Percentiles rank a stretch among this genome's conserved stretches.
phyloP scores from a whole-genome alignment of 257 asterid genomes.

The Capsicum chinense region DNA sequence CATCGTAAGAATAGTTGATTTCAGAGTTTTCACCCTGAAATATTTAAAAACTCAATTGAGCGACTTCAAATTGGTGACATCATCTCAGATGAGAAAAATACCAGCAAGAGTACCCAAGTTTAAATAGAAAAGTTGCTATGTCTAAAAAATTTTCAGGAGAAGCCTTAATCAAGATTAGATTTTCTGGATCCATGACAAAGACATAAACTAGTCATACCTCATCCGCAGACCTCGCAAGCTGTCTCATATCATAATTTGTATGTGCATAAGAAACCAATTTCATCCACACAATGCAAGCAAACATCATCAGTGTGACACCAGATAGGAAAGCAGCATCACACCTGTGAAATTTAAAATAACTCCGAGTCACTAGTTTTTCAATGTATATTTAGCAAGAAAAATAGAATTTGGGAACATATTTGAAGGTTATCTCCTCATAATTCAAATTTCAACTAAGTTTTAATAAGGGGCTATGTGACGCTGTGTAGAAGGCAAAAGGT shows the following conservation, averaged over 20 bases:
- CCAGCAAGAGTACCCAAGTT: neutral
- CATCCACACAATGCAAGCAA: conserved; percentile 87
- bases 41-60: conserved; percentile 26
- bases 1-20: conserved; percentile 60
- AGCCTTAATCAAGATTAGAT: neutral
- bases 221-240: conserved; percentile 68
- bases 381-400: conserved; percentile 12
- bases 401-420: neutral
- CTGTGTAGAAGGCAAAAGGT: neutral
- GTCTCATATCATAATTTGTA: conserved; percentile 86
- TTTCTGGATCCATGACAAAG: conserved; percentile 2
- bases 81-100: neutral
- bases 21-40: conserved; percentile 64
- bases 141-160: neutral
- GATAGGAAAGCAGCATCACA: conserved; percentile 92
- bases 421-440: neutral
- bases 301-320: conserved; percentile 78
- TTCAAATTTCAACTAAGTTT: neutral
- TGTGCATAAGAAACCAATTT: conserved; percentile 96
- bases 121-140: neutral
- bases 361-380: neutral
- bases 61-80: neutral
- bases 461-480: neutral
- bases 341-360: conserved; percentile 58
- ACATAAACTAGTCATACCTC: conserved; percentile 55